These are phyloP conservation scores for Trichoderma aggressivum DNA, from an alignment of 2,329 filamentous ascomycete species.

Conservation along the genomic window DNA sequence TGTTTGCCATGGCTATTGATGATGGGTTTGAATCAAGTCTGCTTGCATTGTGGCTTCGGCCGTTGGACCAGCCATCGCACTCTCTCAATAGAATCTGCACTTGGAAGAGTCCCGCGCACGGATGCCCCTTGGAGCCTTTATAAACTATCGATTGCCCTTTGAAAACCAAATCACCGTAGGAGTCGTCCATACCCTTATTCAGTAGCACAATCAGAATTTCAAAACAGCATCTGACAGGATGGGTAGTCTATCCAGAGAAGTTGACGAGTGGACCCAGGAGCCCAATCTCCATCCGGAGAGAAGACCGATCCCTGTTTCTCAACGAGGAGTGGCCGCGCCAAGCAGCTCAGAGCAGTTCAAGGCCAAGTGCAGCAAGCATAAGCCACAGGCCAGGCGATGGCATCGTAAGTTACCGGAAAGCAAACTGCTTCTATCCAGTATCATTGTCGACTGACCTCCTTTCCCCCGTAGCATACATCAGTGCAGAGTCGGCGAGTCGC, in stretches of 20 bases:
- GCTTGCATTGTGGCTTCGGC: neutral
- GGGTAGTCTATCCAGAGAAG: neutral
- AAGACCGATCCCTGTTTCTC: neutral
- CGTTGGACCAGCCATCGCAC: neutral
- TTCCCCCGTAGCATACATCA: neutral
- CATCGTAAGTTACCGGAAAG: neutral
- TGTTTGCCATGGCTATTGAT: neutral
- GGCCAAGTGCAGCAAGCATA: conserved; percentile 1
- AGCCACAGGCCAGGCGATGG: conserved; percentile 5
- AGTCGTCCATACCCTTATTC: neutral
- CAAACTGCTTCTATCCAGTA: neutral
- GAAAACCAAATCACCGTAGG: neutral
- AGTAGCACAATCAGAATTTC: no score
- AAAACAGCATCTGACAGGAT: neutral
- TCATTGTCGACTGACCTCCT: neutral
- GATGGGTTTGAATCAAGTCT: neutral
- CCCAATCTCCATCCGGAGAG: conserved; percentile 5
- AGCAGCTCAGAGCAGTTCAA: conserved; percentile 9
- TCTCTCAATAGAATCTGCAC: neutral
- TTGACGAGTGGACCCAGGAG: neutral
- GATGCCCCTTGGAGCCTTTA: neutral
- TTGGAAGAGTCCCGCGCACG: neutral
- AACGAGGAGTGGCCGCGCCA: neutral
- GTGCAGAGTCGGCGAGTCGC: conserved; percentile 1
- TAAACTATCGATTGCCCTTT: neutral